These are phyloP conservation scores for Tylopilus felleus DNA, from an alignment of 768 basidiomycete species.

Conservation along the genomic window DNA sequence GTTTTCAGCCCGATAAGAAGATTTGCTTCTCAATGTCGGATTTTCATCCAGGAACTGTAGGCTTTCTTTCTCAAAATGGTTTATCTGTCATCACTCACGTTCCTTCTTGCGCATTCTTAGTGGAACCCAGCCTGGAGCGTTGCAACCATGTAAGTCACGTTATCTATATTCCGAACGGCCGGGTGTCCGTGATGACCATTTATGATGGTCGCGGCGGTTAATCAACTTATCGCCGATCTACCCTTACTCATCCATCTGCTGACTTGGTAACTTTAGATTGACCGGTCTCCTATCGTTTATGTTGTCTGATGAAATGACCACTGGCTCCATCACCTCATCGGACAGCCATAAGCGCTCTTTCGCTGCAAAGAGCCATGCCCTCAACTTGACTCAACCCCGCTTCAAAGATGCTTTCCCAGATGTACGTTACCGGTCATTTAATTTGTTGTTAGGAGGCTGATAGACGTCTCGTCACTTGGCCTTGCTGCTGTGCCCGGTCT, in stretches of 20 bases:
- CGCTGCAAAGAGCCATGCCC: slow-evolving; percentile 77
- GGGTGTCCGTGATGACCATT: slow-evolving; percentile 10
- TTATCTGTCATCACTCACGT: slow-evolving; percentile 1
- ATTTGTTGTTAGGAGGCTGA: slow-evolving; percentile 23
- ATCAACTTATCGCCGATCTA: slow-evolving; percentile 10
- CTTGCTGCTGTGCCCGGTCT: slow-evolving; percentile 17
- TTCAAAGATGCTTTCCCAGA: slow-evolving; percentile 90
- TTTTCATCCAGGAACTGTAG: slow-evolving; percentile 84
- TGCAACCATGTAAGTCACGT: slow-evolving; percentile 74
- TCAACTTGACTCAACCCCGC: slow-evolving; percentile 76
- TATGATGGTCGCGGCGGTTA: slow-evolving; percentile 18
- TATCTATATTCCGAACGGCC: neutral
- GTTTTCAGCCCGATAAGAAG: slow-evolving; percentile 90
- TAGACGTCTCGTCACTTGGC: slow-evolving; percentile 14
- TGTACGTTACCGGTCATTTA: slow-evolving; percentile 44
- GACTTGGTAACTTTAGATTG: slow-evolving; percentile 48
- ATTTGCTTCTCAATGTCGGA: slow-evolving; percentile 99
- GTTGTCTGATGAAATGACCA: slow-evolving; percentile 96
- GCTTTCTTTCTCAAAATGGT: slow-evolving; percentile 29
- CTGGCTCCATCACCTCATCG: slow-evolving; percentile 81
- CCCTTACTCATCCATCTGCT: slow-evolving; percentile 3
- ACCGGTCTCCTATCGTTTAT: slow-evolving; percentile 94
- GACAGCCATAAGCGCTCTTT: slow-evolving; percentile 75
- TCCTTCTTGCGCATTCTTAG: slow-evolving; percentile 33
- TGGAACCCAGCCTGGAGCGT: slow-evolving; percentile 98